phyloP scores from a whole-genome alignment of 139 green algal species.

The Micromonas pusilla region DNA sequence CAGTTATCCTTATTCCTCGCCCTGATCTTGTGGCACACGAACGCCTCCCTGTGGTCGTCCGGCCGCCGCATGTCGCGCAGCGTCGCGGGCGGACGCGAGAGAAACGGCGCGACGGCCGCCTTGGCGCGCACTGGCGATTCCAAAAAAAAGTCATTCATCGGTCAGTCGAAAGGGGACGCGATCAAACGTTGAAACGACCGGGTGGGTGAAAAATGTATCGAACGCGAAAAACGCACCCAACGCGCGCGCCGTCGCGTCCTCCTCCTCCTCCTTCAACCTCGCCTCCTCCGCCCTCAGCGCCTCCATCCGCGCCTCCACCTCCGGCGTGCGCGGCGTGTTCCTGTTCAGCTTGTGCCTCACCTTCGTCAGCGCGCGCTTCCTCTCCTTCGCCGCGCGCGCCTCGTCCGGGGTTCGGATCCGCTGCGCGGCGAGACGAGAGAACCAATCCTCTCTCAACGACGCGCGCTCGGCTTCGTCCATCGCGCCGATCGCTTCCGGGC shows the following conservation, averaged over 20 bases:
- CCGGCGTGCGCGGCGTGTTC: no score
- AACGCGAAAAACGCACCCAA: no score
- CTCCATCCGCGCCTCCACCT: no score
- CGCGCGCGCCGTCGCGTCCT: no score
- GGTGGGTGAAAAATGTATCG: no score
- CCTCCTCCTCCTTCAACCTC: no score
- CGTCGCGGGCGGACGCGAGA: background rate
- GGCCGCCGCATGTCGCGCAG: constrained; percentile 2
- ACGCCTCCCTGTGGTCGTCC: constrained; percentile 1
- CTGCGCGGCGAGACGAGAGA: background rate
- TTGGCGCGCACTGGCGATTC: background rate
- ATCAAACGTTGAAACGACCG: no score
- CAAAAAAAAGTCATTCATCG: no score
- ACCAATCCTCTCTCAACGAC: background rate
- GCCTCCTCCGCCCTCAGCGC: no score
- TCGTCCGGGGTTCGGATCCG: background rate
- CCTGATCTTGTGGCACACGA: background rate
- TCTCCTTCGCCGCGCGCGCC: background rate
- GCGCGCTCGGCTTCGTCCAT: background rate
- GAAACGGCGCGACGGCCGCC: background rate
- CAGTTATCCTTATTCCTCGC: background rate
- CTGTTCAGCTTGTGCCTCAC: no score
- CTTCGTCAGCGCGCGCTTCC: no score
- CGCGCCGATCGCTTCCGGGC: background rate
- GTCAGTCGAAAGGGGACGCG: no score